Evolutionary conservation across 257 asterid genomes (phyloP), one percentile per base, ranked within the genome.

Genomic region (Salvia miltiorrhiza): DNA sequence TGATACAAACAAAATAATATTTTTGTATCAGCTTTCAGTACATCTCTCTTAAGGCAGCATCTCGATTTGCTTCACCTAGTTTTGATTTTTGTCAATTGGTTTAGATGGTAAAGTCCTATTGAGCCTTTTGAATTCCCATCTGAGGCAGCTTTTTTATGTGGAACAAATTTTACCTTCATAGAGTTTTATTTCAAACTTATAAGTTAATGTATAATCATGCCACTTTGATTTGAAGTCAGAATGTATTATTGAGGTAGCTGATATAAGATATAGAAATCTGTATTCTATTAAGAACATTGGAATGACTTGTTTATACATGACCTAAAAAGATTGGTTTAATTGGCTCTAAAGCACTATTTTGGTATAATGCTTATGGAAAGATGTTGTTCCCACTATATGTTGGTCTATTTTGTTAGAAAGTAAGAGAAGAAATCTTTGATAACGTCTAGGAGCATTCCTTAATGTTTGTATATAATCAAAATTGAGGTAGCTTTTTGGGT

Each of bases 311-410:
- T 40, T 19, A 16, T 17, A 20, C 45, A 14, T 53, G 19, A 20
- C 52, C 17, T 63, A 35, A 10, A 40, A 50, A 63, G 50, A 44
- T n/a, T 6, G 13, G 13, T 37, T 35, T 11, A 68, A 21, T 17
- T 21, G 14, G 65, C 77, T 69, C 56, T 12, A 26, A 49, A 58
- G 30, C 45, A 37, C 47, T 49, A 8, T n/a, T 59, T 24, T 59
- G 50, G 52, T 53, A 44, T 72, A 33, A 67, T 21, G 48, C 67
- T 63, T 68, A 52, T 32, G 63, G 45, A 40, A 13, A 40, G 45
- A 12, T 40, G 9, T 40, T 40, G 45, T 40, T 40, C 45, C 13
- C 45, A 40, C 11, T 40, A 13, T 10, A 4, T 26, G 30, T 3
- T 26, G 30, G 30, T 26, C 30, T 26, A 26, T 26, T 26, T 26